Conservation (phyloP, 2,329 filamentous ascomycete species). For the Rhynchosporium agropyri region DNA sequence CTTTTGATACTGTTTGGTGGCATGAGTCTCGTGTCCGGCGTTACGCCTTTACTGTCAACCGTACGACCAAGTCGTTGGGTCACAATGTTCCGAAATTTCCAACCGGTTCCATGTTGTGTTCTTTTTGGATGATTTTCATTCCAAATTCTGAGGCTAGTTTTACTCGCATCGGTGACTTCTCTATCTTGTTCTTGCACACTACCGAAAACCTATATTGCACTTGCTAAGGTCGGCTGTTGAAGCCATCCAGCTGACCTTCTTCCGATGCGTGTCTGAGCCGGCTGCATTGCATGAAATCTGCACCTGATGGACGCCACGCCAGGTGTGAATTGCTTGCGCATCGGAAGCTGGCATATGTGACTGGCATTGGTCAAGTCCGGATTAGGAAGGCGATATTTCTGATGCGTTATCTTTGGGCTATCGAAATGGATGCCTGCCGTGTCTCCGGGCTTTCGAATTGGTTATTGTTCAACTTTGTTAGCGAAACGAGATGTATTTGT, state of each 20-base stretch:
- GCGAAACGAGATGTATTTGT: too few relatives aligned
- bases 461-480: too few relatives aligned
- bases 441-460: too few relatives aligned
- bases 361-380: background rate
- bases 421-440: background rate
- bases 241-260: constrained; percentile 9
- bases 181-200: background rate
- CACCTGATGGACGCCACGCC: constrained; percentile 13
- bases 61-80: background rate
- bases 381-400: background rate
- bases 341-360: background rate
- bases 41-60: background rate
- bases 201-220: background rate
- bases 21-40: background rate
- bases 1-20: background rate
- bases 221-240: background rate
- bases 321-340: constrained; percentile 2
- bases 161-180: background rate
- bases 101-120: background rate
- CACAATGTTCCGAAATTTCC: background rate
- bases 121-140: background rate
- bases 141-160: too few relatives aligned
- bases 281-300: constrained; percentile 9
- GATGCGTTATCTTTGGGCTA: background rate
- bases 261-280: constrained; percentile 3